These are phyloP conservation scores for Tolypocladium cylindrosporum DNA, from an alignment of 2,329 filamentous ascomycete species.

Conservation along the genomic window DNA sequence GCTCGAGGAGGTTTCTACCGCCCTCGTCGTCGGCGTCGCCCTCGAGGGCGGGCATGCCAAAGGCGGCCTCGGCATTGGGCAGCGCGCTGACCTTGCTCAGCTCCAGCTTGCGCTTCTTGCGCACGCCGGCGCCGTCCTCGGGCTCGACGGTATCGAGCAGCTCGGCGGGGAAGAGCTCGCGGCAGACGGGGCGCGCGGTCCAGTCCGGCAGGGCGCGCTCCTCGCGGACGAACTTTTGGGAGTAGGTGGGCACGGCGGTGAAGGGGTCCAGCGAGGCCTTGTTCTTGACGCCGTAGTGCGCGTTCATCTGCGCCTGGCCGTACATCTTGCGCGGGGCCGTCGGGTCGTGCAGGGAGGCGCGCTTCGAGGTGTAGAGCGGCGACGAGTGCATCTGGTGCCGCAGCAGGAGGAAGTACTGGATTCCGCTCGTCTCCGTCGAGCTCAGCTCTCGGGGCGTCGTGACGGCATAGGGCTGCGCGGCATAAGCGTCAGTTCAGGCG, in stretches of 20 bases:
- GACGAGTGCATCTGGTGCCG: conserved; percentile 46
- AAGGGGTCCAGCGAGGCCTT: conserved; percentile 49
- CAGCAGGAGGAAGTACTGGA: conserved; percentile 44
- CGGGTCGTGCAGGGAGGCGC: conserved; percentile 29
- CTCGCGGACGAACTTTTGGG: conserved; percentile 40
- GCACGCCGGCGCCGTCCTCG: conserved; percentile 18
- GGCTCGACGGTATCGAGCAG: conserved; percentile 45
- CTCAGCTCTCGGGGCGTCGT: conserved; percentile 34
- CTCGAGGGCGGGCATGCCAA: conserved; percentile 24
- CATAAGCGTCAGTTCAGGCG: not conserved
- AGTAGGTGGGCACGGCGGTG: conserved; percentile 47
- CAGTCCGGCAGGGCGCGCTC: conserved; percentile 46
- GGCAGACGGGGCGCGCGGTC: conserved; percentile 36
- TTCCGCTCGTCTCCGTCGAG: conserved; percentile 32
- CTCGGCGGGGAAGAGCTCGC: conserved; percentile 46
- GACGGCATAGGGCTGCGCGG: conserved; percentile 36
- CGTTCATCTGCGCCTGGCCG: conserved; percentile 49
- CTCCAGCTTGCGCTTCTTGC: conserved; percentile 34
- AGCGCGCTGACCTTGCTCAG: conserved; percentile 37
- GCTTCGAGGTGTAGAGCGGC: conserved; percentile 46
- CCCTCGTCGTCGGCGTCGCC: conserved; percentile 17
- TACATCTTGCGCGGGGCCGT: conserved; percentile 33
- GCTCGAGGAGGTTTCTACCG: conserved; percentile 29
- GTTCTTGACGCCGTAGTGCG: conserved; percentile 43
- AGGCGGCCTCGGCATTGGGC: conserved; percentile 41